These are phyloP conservation scores for Akanthomyces lecanii DNA, from an alignment of 2,329 filamentous ascomycete species.

Conservation along the genomic window DNA sequence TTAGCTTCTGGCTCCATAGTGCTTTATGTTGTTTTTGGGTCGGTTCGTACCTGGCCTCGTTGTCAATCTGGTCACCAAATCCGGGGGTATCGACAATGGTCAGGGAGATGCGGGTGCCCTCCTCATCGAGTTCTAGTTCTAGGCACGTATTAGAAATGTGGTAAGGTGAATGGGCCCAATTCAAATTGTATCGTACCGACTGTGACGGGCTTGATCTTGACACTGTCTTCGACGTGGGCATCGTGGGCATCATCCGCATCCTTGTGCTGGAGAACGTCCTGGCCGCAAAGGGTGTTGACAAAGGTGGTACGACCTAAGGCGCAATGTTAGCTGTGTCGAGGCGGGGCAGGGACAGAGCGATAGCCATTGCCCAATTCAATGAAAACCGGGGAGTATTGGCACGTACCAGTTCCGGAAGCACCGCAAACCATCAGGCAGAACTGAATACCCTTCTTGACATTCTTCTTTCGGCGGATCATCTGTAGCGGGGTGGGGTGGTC, in stretches of 20 bases:
- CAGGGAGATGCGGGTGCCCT: conserved; percentile 94
- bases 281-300: conserved; percentile 97
- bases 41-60: conserved; percentile 77
- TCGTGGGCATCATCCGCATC: conserved; percentile 85
- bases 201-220: conserved; percentile 97
- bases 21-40: conserved; percentile 8
- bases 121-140: conserved; percentile 96
- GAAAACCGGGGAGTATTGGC: not conserved
- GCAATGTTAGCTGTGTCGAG: not conserved
- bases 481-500: conserved; percentile 44
- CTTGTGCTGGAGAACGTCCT: conserved; percentile 85
- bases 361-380: not conserved
- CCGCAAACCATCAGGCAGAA: conserved; percentile 99
- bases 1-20: not conserved
- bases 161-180: conserved; percentile 22
- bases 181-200: conserved; percentile 62
- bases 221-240: conserved; percentile 91
- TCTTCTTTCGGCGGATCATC: conserved; percentile 99
- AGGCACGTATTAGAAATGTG: conserved; percentile 21
- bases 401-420: conserved; percentile 93
- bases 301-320: conserved; percentile 87
- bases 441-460: conserved; percentile 99
- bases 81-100: conserved; percentile 98
- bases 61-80: conserved; percentile 98
- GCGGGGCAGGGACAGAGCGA: not conserved